A percentile compares a stretch with the other conserved stretches of the same genome.
Conservation (phyloP, 179 eudicot species). For the Dionaea muscipula region DNA sequence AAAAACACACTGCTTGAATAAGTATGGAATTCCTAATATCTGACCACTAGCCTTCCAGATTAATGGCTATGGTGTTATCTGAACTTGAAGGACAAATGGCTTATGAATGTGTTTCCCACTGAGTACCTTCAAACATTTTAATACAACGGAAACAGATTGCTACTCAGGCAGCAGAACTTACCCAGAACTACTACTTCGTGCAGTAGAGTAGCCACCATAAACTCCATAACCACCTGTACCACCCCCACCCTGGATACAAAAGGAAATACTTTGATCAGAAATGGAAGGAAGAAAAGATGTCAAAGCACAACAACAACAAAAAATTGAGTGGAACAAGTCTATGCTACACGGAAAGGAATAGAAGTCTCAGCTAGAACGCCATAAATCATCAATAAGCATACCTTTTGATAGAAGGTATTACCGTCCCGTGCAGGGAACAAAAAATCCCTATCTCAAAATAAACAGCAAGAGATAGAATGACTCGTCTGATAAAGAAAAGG, state of each 20-base stretch:
- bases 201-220: conserved; percentile 76
- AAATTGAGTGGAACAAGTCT: not conserved
- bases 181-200: conserved; percentile 70
- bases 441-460: not conserved
- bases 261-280: not conserved
- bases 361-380: not conserved
- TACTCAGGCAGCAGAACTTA: conserved; percentile 20
- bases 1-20: no score
- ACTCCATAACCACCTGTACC: conserved; percentile 52
- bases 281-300: not conserved
- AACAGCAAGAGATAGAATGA: conserved; percentile 2
- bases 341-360: not conserved
- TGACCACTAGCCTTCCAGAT: no score
- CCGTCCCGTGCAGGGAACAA: not conserved
- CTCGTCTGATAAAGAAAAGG: no score
- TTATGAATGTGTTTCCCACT: no score
- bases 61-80: no score
- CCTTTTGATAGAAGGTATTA: no score
- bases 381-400: not conserved
- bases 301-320: not conserved
- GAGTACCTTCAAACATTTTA: no score
- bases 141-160: no score
- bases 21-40: no score
- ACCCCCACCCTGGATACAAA: conserved; percentile 42
- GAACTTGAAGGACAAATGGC: no score